Base-by-base conservation (phyloP, 1,139 yeast genomes). In the Candida anutae region DNA sequence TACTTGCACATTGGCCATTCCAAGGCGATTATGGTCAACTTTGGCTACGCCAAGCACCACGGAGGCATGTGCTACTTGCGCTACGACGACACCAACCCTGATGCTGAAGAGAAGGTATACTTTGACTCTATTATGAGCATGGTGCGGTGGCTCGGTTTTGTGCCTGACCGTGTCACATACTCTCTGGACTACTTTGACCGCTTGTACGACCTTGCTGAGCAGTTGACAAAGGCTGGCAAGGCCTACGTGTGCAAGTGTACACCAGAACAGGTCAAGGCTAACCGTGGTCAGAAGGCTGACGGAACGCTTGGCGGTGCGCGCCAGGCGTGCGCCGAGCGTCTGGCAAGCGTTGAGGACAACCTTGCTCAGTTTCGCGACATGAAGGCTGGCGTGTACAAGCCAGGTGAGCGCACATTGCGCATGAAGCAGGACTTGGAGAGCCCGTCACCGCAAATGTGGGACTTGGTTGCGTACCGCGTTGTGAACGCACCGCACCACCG, bases 391-490 rank as follows among this genome's bases (percentile, higher is more conserved):
- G 64, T 68, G 40, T 93, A 82, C 58, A 69, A 72, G 41, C 87
- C 87, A 24, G 97, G 97, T 39, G 85, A 84, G 52, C 97, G 95
- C 18, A 85, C 88, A 4, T 68, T 93, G 50, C 78, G 99, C 62
- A 90, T 93, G 98, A 90, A 90, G 55, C 96, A 85, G 66, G 95
- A 90, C 52, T 63, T 90, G 39, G 54, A 58, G n/a, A 82, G 93
- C 21, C 94, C 95, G 40, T 83, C 85, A 42, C 98, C 98, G 13
- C 98, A 90, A 62, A 93, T 93, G 98, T 93, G 99, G 98, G 99
- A 93, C 58, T 72, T 90, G 43, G 94, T 90, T 35, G 98, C 98
- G n/a, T 93, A 93, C 62, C 76, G 99, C 55, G 95, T 93, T 5
- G 67, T 93, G 45, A 69, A 88, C 45, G 88, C 95, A 15, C 74